A percentile compares a stretch with the other conserved stretches of the same genome.
Conservation (phyloP, 805 yeast species). For the Spathaspora sp. region DNA sequence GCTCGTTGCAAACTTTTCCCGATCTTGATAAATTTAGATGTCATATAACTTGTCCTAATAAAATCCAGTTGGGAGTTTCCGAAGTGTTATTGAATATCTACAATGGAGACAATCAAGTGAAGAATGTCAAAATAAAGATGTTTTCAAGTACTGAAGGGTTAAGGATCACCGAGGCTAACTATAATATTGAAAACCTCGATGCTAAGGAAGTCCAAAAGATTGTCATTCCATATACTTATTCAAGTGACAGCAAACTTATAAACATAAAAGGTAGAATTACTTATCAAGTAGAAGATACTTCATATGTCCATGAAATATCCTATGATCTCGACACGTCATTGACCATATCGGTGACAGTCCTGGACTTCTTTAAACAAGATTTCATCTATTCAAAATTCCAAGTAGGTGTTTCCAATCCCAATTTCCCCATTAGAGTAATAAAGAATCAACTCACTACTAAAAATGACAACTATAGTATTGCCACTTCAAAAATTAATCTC, state of each 20-base stretch:
- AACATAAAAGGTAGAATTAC: constrained; percentile 16
- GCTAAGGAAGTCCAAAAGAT: constrained; percentile 16
- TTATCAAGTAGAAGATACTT: constrained; percentile 17
- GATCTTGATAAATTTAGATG: constrained; percentile 20
- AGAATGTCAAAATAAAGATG: constrained; percentile 19
- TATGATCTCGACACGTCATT: constrained; percentile 50
- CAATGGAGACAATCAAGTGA: constrained; percentile 27
- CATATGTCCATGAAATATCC: constrained; percentile 18
- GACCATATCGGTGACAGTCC: constrained; percentile 71
- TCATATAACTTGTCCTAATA: constrained; percentile 21
- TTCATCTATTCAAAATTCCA: constrained; percentile 64
- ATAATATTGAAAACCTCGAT: constrained; percentile 6
- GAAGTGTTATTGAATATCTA: constrained; percentile 20
- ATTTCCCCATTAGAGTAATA: constrained; percentile 52
- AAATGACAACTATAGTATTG: constrained; percentile 22
- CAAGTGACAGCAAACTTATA: constrained; percentile 24
- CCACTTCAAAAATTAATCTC: constrained; percentile 14
- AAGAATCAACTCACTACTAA: constrained; percentile 36
- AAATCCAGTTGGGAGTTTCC: constrained; percentile 25
- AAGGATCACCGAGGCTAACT: constrained; percentile 4
- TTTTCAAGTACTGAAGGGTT: constrained; percentile 17
- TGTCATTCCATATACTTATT: constrained; percentile 28
- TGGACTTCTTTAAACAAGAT: constrained; percentile 63
- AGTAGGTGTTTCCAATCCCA: constrained; percentile 53
- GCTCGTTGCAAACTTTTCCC: constrained; percentile 12